phyloP scores from a whole-genome alignment of 2,329 filamentous ascomycete genomes.

The Epichloe sp. region DNA sequence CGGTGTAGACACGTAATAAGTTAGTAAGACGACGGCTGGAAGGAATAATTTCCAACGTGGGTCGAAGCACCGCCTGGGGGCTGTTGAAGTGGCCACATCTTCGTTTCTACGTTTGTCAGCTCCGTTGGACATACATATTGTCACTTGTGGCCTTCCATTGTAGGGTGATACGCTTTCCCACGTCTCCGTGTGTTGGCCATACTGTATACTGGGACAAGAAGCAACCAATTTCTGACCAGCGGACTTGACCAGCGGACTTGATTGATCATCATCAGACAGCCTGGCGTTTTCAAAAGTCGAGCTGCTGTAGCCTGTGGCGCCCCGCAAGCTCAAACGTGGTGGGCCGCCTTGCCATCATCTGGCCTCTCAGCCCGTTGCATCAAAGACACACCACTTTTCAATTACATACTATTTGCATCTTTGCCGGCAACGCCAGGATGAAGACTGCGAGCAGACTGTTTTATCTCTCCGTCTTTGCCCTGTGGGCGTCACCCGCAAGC shows the following conservation, averaged over 20 bases:
- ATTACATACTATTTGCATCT: neutral
- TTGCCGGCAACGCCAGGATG: constrained; percentile 24
- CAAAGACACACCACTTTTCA: no score
- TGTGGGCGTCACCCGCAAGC: constrained; percentile 35
- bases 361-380: neutral
- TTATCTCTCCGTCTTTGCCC: constrained; percentile 42
- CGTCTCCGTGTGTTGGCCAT: no score
- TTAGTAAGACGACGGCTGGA: no score
- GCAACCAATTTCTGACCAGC: neutral
- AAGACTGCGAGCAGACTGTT: constrained; percentile 40
- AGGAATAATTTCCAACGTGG: no score
- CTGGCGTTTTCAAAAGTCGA: constrained; percentile 10
- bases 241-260: neutral
- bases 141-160: neutral
- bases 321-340: neutral
- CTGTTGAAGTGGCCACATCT: neutral
- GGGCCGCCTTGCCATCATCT: neutral
- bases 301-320: neutral
- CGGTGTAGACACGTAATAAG: no score
- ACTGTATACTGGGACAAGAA: no score
- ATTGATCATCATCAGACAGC: constrained; percentile 9
- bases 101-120: neutral
- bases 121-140: neutral
- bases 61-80: no score
- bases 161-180: no score